These are phyloP conservation scores for Pelargonium cotyledonis DNA, from an alignment of 441 rosid species.

Conservation along the genomic window DNA sequence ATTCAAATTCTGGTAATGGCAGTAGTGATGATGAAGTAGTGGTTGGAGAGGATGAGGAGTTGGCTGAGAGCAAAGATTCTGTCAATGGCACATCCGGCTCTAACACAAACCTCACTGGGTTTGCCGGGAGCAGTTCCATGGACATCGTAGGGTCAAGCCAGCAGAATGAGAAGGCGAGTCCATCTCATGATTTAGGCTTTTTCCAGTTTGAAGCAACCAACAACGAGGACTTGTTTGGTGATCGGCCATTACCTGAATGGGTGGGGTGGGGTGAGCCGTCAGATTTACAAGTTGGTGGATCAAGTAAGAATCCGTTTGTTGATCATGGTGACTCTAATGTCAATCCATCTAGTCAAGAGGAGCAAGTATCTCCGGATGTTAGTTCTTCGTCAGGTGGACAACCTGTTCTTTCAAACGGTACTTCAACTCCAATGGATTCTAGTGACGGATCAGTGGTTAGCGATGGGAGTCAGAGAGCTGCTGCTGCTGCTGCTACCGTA, in stretches of 20 bases:
- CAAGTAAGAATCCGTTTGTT: constrained; percentile 56
- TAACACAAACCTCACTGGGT: constrained; percentile 30
- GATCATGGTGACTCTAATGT: constrained; percentile 40
- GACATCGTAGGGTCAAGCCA: constrained; percentile 21
- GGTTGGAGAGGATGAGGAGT: constrained; percentile 81
- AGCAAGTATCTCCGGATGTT: constrained; percentile 30
- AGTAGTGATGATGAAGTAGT: constrained; percentile 91
- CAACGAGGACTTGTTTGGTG: constrained; percentile 47
- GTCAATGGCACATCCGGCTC: constrained; percentile 54
- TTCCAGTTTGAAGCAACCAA: constrained; percentile 54
- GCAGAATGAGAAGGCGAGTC: constrained; percentile 25
- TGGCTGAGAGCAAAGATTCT: constrained; percentile 51
- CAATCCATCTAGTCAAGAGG: constrained; percentile 29
- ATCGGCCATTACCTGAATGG: constrained; percentile 73
- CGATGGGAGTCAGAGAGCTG: constrained; percentile 32
- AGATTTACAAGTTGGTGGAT: constrained; percentile 47
- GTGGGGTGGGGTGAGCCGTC: constrained; percentile 71
- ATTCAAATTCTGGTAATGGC: constrained; percentile 55
- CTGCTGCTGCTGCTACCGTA: constrained; percentile 29
- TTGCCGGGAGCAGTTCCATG: constrained; percentile 24
- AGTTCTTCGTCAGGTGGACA: constrained; percentile 37
- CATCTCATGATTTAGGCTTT: constrained; percentile 35
- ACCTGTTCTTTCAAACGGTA: constrained; percentile 45
- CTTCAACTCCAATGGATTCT: constrained; percentile 30
- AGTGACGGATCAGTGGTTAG: constrained; percentile 35